Base-by-base conservation (phyloP, 768 basidiomycete species). In the Tylopilus plumbeoviolaceoides region DNA sequence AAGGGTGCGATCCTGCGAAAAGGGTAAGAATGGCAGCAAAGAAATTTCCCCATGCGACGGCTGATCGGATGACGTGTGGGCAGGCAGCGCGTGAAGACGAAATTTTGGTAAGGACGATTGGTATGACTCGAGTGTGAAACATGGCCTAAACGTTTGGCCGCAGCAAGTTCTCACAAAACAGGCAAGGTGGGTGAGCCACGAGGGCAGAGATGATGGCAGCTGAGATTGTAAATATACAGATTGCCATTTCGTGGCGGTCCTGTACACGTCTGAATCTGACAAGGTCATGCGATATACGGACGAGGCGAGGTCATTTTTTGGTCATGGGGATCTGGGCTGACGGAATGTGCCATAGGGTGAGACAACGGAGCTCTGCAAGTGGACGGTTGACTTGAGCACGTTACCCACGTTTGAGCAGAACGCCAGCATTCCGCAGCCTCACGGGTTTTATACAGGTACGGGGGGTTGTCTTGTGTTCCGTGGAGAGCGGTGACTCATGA, bases 1-100 rank as follows among this genome's bases (percentile, higher is more conserved):
- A 92, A 91, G 71, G 90, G 91, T 48, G 89, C 89, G 21, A 91
- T 92, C 61, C 70, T 92, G 59, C 79, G 89, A 54, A 92, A 91
- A 71, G 91, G 88, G 88, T 89, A 67, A 62, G 82, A 70, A 12
- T n/a, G 11, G 7, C 33, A 9, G n/a, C 7, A 20, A 41, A 6
- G 8, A 20, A 11, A 44, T 47, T 39, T 63, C 54, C 56, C 47
- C 57, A 53, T 53, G 63, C 50, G 42, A 50, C 52, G 49, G 51
- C 60, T 56, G 59, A 58, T 52, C 33, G 48, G 62, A 23, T 23
- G 33, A 47, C 48, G 50, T 40, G 55, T 45, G 27, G 17, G 15
- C 60, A 88, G 91, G n/a, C 88, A 93, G 75, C 80, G 87, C 43
- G 71, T 94, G 53, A 83, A 77, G 57, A 90, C 87, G 36, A 88